Base-by-base conservation (phyloP, 2,329 filamentous ascomycete species). In the Tympanopsis confertula region DNA sequence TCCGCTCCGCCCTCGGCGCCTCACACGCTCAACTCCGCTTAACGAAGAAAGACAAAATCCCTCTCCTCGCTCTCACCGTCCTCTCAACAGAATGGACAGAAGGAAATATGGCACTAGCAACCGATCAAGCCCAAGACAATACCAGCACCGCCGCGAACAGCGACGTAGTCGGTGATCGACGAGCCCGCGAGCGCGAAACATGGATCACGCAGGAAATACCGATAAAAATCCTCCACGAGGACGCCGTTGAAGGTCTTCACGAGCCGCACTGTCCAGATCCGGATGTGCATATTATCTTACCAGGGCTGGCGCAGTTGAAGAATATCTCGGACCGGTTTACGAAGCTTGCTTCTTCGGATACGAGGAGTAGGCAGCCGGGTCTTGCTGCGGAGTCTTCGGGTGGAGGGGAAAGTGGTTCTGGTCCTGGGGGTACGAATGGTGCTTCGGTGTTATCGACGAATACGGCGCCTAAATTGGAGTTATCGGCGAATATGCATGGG, bases 401-500 rank as follows among this genome's bases (percentile, higher is more conserved):
- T n/a, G n/a, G n/a, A n/a, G n/a, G n/a, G n/a, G n/a, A n/a, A n/a
- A n/a, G n/a, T n/a, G n/a, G n/a, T n/a, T n/a, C n/a, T n/a, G n/a
- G n/a, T n/a, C n/a, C n/a, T n/a, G n/a, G n/a, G n/a, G n/a, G n/a
- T n/a, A n/a, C n/a, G n/a, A n/a, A n/a, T n/a, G n/a, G n/a, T n/a
- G n/a, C n/a, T n/a, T n/a, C n/a, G n/a, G n/a, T n/a, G n/a, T n/a
- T n/a, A n/a, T n/a, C n/a, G n/a, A n/a, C n/a, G n/a, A n/a, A n/a
- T n/a, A n/a, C 22, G n/a, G 7, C 30, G 10, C 30, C 30, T 15
- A 69, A 72, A 40, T 55, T 82, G 1, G 73, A 79, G 45, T 50
- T 82, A 24, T 69, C 71, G n/a, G 78, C 74, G 1, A 82, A 81
- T 45, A 79, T 78, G 72, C 73, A 78, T 45, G 78, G 78, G 4